A percentile compares a stretch with the other conserved stretches of the same genome.
phyloP scores from a whole-genome alignment of 371 early-diverging fungal genomes.

The Mucor irregularis region DNA sequence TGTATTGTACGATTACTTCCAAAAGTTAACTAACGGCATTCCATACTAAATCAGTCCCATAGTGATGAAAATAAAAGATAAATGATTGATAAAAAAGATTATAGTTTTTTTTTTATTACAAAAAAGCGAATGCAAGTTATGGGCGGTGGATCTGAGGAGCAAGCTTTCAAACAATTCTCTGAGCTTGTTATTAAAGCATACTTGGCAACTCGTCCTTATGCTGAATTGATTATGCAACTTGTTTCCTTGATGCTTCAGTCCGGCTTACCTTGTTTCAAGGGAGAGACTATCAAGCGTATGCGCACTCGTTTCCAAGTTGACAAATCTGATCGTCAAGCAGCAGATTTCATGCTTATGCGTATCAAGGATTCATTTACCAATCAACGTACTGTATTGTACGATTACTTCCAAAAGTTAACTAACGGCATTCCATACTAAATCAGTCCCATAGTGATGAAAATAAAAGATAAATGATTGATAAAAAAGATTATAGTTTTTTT shows the following conservation, averaged over 20 bases:
- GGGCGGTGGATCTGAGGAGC: slow-evolving; percentile 86
- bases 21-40: slow-evolving; percentile 88
- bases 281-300: slow-evolving; percentile 86
- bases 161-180: slow-evolving; percentile 84
- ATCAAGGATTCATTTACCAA: slow-evolving; percentile 93
- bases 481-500: background rate
- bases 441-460: background rate
- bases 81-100: too few species aligned
- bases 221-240: slow-evolving; percentile 90
- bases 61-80: too few species aligned
- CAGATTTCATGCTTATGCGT: slow-evolving; percentile 90
- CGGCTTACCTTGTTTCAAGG: slow-evolving; percentile 98
- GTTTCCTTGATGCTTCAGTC: slow-evolving; percentile 94
- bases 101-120: too few species aligned
- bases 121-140: slow-evolving; percentile 94
- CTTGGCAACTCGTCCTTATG: slow-evolving; percentile 88
- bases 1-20: slow-evolving; percentile 85
- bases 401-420: slow-evolving; percentile 88
- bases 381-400: slow-evolving; percentile 81
- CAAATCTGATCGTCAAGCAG: slow-evolving; percentile 87
- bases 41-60: slow-evolving; percentile 16
- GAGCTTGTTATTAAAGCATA: slow-evolving; percentile 93
- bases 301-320: slow-evolving; percentile 91
- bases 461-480: background rate
- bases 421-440: slow-evolving; percentile 66